Percentiles rank a stretch among this genome's conserved stretches.
phyloP scores from a whole-genome alignment of 2,329 filamentous ascomycete species.

The Fusarium fracticaudum region DNA sequence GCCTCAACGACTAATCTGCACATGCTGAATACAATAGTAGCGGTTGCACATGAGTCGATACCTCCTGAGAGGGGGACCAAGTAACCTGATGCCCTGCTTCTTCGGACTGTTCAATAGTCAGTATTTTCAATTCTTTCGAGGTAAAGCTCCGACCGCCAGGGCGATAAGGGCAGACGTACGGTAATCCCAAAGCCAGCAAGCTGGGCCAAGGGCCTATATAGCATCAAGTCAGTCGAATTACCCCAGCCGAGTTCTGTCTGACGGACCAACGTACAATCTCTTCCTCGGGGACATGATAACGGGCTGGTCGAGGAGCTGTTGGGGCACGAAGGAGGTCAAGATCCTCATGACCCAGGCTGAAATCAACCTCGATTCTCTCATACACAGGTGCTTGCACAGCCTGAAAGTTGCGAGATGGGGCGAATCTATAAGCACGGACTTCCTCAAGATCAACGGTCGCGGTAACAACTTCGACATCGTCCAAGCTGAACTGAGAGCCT shows the following conservation, averaged over 20 bases:
- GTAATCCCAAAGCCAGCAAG: slow-evolving; percentile 33
- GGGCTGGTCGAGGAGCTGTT: slow-evolving; percentile 38
- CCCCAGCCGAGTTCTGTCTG: background rate
- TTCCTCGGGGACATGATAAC: slow-evolving; percentile 37
- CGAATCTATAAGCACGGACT: slow-evolving; percentile 68
- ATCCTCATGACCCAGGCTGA: slow-evolving; percentile 47
- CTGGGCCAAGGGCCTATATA: slow-evolving; percentile 17
- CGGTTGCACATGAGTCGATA: slow-evolving; percentile 35
- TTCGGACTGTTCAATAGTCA: slow-evolving; percentile 10
- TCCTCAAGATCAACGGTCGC: slow-evolving; percentile 77
- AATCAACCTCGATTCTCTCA: slow-evolving; percentile 33
- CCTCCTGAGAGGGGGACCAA: slow-evolving; percentile 32
- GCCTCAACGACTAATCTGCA: slow-evolving; percentile 59
- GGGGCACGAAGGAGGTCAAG: slow-evolving; percentile 42
- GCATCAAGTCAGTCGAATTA: background rate
- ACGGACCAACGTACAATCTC: slow-evolving; percentile 21
- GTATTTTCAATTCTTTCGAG: background rate
- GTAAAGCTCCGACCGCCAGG: background rate
- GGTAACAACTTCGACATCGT: slow-evolving; percentile 69
- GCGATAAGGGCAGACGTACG: background rate
- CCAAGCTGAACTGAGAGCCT: slow-evolving; percentile 68
- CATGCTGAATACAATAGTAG: slow-evolving; percentile 56
- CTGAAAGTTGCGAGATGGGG: slow-evolving; percentile 67
- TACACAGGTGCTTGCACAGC: slow-evolving; percentile 51
- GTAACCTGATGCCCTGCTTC: slow-evolving; percentile 22